phyloP scores from a whole-genome alignment of 495 filamentous ascomycete genomes.

The Daldinia bambusicola region DNA sequence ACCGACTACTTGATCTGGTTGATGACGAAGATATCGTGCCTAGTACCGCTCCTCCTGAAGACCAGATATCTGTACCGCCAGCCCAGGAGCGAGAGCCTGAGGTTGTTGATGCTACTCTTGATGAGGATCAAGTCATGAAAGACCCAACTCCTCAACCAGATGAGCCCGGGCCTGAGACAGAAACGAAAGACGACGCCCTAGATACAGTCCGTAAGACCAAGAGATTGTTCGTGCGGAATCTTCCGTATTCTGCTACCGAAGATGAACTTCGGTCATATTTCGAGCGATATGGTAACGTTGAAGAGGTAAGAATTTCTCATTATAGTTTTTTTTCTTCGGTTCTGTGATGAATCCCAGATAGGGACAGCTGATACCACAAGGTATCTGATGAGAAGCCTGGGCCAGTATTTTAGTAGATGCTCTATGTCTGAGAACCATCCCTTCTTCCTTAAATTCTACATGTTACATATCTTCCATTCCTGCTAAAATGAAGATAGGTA shows the following conservation, averaged over 20 bases:
- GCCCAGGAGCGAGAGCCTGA: constrained; percentile 38
- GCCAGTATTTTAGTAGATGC: constrained; percentile 74
- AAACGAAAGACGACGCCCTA: constrained; percentile 49
- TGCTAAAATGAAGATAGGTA: constrained; percentile 48
- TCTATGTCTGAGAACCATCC: constrained; percentile 60
- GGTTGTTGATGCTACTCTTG: constrained; percentile 41
- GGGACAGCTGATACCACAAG: constrained; percentile 91
- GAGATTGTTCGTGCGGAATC: constrained; percentile 87
- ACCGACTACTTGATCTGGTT: constrained; percentile 82
- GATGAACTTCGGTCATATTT: constrained; percentile 80
- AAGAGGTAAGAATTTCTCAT: constrained; percentile 77
- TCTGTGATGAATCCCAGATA: constrained; percentile 97
- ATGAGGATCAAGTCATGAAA: constrained; percentile 41
- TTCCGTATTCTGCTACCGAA: constrained; percentile 82
- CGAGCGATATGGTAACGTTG: constrained; percentile 72
- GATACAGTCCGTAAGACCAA: constrained; percentile 66
- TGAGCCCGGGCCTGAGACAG: constrained; percentile 41
- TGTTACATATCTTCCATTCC: constrained; percentile 39
- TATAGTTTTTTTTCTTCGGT: constrained; percentile 47
- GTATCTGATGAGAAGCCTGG: constrained; percentile 68
- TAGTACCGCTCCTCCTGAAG: constrained; percentile 30
- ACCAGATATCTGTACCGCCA: constrained; percentile 5
- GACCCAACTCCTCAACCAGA: constrained; percentile 40
- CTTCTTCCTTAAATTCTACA: constrained; percentile 42
- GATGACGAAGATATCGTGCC: constrained; percentile 64